Evolutionary conservation across 179 eudicot genomes (phyloP), one percentile per base, ranked within the genome.

Genomic region (Heliamphora pulchella): DNA sequence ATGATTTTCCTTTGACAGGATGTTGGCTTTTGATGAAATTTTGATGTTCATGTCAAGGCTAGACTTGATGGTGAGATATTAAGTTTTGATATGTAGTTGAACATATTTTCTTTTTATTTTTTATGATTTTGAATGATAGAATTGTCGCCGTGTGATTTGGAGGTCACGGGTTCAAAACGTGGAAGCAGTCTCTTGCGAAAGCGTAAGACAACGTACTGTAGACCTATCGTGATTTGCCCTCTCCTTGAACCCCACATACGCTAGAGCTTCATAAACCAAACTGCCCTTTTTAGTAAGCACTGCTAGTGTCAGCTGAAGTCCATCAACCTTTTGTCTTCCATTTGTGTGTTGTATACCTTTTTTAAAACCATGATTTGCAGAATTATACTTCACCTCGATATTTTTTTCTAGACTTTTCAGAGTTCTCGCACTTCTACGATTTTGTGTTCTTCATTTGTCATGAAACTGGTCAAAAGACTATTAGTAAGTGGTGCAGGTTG

Each of bases 361-460:
- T 75, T 80, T n/a, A 61, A 13, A 47, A 43, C 17, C 5, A 7
- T 43, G 22, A 47, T 46, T 44, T 48, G 20, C 59, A 50, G 70
- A 43, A 8, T 10, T 79, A 48, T 3, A 58, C n/a, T 76, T 75
- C 74, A 70, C 65, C 10, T 59, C 41, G 68, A 39, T 2, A 71
- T 68, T 71, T 55, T 72, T 75, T 79, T 31, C 81, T 84, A 54
- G 92, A 92, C 84, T 90, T 83, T 83, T 82, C 88, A 14, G 96
- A 94, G 81, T 96, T 94, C 84, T 82, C 92, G 3, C 87, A 87
- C 77, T 94, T 96, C 83, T 96, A 96, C 81, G 93, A 89, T 76
- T 96, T 96, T 87, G 96, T 91, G 66, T 96, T 89, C 84, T 91
- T 91, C 82, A 80, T 94, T 67, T 92, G 91, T 82, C 94, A 97